Evolutionary conservation across 768 basidiomycete species (phyloP).

Genomic region (Boletus reticuloceps): DNA sequence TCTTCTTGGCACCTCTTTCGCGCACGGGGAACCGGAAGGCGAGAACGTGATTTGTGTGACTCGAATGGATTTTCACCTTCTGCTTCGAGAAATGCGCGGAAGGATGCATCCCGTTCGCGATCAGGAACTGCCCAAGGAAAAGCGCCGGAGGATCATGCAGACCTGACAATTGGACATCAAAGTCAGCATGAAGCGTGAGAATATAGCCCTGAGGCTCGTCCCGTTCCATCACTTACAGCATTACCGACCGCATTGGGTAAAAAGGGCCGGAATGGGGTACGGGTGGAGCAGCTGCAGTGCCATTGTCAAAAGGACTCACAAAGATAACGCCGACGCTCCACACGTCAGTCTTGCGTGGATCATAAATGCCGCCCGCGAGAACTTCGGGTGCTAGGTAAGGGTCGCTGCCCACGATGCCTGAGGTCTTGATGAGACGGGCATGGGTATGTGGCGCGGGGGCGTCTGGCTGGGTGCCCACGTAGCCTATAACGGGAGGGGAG

Average conservation of each 20-base stretch:
- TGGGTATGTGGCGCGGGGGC: constrained; percentile 40
- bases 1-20: constrained; percentile 8
- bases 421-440: constrained; percentile 52
- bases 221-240: constrained; percentile 2
- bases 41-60: constrained; percentile 21
- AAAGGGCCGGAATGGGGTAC: constrained; percentile 1
- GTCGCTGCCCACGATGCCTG: constrained; percentile 94
- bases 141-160: constrained; percentile 95
- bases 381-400: constrained; percentile 99
- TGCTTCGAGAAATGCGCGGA: constrained; percentile 86
- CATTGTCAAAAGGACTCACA: constrained; percentile 42
- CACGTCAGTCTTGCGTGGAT: constrained; percentile 96
- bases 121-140: constrained; percentile 99
- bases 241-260: not conserved
- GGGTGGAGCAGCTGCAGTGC: not conserved
- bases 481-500: constrained; percentile 14
- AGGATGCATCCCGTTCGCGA: constrained; percentile 87
- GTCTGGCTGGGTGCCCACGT: constrained; percentile 18
- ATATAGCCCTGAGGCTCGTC: not conserved
- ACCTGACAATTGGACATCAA: constrained; percentile 15
- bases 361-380: constrained; percentile 74
- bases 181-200: constrained; percentile 16
- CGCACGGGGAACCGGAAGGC: constrained; percentile 6
- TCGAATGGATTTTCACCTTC: constrained; percentile 75
- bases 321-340: constrained; percentile 99